These are phyloP conservation scores for Hericium rajendrae DNA, from an alignment of 768 basidiomycete species.

Conservation along the genomic window DNA sequence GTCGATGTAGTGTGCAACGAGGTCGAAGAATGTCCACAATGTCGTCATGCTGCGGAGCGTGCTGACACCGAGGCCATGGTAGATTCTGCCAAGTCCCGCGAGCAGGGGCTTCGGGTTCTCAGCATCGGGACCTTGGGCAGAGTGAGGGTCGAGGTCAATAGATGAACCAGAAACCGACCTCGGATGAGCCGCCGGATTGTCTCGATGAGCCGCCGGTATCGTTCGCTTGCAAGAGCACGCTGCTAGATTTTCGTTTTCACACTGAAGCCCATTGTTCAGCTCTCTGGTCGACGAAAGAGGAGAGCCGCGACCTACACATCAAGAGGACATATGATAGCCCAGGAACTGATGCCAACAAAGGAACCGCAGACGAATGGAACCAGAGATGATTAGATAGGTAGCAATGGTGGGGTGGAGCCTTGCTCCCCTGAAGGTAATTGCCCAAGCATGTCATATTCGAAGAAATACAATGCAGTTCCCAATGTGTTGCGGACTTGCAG, in stretches of 20 bases:
- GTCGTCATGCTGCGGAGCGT: slow-evolving; percentile 88
- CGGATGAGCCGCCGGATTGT: slow-evolving; percentile 74
- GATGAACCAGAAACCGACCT: slow-evolving; percentile 34
- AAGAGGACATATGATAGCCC: slow-evolving; percentile 72
- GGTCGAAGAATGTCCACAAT: slow-evolving; percentile 90
- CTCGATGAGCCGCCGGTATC: slow-evolving; percentile 58
- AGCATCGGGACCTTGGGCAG: slow-evolving; percentile 63
- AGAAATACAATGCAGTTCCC: too few relatives aligned
- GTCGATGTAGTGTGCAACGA: slow-evolving; percentile 71
- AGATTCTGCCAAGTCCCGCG: slow-evolving; percentile 73
- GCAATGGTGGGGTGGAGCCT: slow-evolving; percentile 73
- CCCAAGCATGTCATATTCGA: slow-evolving; percentile 86
- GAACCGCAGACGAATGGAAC: slow-evolving; percentile 91
- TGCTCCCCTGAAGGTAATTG: slow-evolving; percentile 71
- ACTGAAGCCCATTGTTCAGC: slow-evolving; percentile 25
- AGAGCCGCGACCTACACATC: slow-evolving; percentile 60
- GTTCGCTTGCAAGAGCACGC: slow-evolving; percentile 74
- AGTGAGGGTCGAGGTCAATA: background rate
- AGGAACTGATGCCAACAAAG: slow-evolving; percentile 64
- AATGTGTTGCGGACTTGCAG: slow-evolving; percentile 72
- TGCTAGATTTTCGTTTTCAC: slow-evolving; percentile 97
- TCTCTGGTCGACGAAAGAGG: background rate
- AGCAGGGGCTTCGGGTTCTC: slow-evolving; percentile 66
- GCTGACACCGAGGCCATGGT: slow-evolving; percentile 90
- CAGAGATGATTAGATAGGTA: slow-evolving; percentile 69